Evolutionary conservation across 78 protist genomes (phyloP).

Genomic region (Protostelium mycophagum): DNA sequence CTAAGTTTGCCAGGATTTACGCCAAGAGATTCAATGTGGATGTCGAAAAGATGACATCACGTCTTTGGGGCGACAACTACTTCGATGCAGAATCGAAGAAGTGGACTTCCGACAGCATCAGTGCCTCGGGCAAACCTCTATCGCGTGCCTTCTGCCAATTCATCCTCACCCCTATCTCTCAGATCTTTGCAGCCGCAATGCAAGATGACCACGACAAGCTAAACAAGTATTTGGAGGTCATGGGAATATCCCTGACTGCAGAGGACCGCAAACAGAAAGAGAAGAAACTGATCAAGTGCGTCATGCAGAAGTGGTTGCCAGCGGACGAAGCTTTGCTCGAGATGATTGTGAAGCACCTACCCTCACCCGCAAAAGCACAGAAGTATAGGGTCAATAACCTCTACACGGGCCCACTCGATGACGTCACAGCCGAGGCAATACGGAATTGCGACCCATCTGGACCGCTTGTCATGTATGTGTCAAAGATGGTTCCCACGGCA

Average conservation of each 20-base stretch:
- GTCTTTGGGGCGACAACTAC: slow-evolving; percentile 98
- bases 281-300: slow-evolving; percentile 83
- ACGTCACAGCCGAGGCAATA: slow-evolving; percentile 56
- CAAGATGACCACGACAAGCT: slow-evolving; percentile 68
- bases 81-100: slow-evolving; percentile 74
- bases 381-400: slow-evolving; percentile 87
- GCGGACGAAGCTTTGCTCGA: slow-evolving; percentile 93
- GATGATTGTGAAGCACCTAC: slow-evolving; percentile 94
- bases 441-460: slow-evolving; percentile 87
- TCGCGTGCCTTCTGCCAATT: slow-evolving; percentile 89
- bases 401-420: slow-evolving; percentile 96
- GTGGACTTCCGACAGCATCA: slow-evolving; percentile 56
- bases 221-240: slow-evolving; percentile 42
- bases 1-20: slow-evolving; percentile 81
- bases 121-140: slow-evolving; percentile 47
- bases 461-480: slow-evolving; percentile 96
- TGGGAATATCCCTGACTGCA: slow-evolving; percentile 70
- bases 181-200: slow-evolving; percentile 76
- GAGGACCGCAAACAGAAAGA: slow-evolving; percentile 79
- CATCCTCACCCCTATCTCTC: slow-evolving; percentile 89
- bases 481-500: slow-evolving; percentile 98
- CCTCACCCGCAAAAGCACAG: slow-evolving; percentile 97
- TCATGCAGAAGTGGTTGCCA: slow-evolving; percentile 95
- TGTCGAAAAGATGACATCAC: slow-evolving; percentile 58
- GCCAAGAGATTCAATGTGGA: slow-evolving; percentile 65